These are phyloP conservation scores for Trypanosoma platydactyli DNA, from an alignment of 208 protist genomes.

Conservation along the genomic window DNA sequence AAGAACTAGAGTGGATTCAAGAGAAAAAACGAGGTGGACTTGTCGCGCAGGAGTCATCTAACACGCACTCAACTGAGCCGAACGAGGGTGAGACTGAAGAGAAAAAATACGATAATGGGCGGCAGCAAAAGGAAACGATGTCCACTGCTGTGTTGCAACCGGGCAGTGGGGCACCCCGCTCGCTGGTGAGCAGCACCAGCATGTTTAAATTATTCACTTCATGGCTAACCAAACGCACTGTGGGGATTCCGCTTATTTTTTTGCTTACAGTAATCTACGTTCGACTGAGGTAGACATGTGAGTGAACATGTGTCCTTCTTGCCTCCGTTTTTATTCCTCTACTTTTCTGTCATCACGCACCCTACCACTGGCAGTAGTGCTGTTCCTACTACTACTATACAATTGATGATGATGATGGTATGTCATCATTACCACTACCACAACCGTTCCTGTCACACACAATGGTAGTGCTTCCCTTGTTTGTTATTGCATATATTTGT, in stretches of 20 bases:
- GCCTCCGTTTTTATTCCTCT: neutral
- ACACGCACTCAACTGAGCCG: neutral
- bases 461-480: neutral
- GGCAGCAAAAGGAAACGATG: neutral
- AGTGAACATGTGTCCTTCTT: neutral
- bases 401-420: too few species aligned
- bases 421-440: too few species aligned
- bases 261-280: constrained; percentile 10
- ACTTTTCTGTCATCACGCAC: neutral
- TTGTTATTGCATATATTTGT: constrained; percentile 7
- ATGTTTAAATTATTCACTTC: neutral
- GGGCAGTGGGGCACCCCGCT: neutral
- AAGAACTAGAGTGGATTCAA: constrained; percentile 60
- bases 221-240: neutral
- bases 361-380: too few species aligned
- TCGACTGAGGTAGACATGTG: constrained; percentile 1
- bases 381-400: too few species aligned
- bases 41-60: neutral
- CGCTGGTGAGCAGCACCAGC: neutral
- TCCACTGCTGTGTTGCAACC: neutral
- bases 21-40: neutral
- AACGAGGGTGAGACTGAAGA: neutral
- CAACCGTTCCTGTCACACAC: too few species aligned
- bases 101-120: neutral
- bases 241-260: neutral